phyloP scores from a whole-genome alignment of 345 rosid species.

The Camelina sativa region DNA sequence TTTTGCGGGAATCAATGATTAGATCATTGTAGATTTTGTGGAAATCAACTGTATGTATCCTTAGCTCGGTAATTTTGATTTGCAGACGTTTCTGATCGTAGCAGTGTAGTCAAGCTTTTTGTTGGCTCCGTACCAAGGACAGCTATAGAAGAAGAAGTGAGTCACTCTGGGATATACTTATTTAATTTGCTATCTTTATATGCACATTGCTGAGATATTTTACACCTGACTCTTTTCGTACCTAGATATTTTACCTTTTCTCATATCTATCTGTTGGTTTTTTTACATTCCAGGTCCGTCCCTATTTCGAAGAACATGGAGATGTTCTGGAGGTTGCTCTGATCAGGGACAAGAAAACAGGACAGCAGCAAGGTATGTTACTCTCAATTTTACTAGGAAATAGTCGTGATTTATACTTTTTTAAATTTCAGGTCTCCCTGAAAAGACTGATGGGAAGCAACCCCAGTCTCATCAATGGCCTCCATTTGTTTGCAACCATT shows the following conservation, averaged over 20 bases:
- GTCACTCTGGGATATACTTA: constrained; percentile 30
- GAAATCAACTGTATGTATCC: constrained; percentile 6
- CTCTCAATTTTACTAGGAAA: constrained; percentile 46
- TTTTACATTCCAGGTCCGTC: constrained; percentile 67
- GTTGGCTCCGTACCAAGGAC: constrained; percentile 98
- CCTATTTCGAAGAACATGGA: constrained; percentile 86
- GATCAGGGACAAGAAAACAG: constrained; percentile 95
- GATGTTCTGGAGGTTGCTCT: constrained; percentile 91
- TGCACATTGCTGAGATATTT: neutral
- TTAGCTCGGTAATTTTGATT: constrained; percentile 14
- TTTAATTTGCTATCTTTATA: constrained; percentile 3
- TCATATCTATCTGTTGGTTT: constrained; percentile 23
- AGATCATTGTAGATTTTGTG: neutral
- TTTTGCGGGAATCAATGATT: constrained; percentile 1
- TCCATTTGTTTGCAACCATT: constrained; percentile 78
- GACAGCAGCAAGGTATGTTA: constrained; percentile 91
- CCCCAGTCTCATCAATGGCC: constrained; percentile 75
- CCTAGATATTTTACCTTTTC: constrained; percentile 1
- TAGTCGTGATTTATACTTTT: constrained; percentile 55
- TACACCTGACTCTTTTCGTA: neutral
- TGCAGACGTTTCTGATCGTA: constrained; percentile 46
- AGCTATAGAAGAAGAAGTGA: constrained; percentile 83
- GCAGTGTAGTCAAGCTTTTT: constrained; percentile 83
- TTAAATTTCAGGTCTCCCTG: constrained; percentile 74
- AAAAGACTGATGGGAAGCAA: constrained; percentile 94